Percentiles rank a stretch among this genome's conserved stretches.
These are phyloP conservation scores for Sporothrix schenckii DNA, from an alignment of 2,329 filamentous ascomycete genomes.

Conservation along the genomic window DNA sequence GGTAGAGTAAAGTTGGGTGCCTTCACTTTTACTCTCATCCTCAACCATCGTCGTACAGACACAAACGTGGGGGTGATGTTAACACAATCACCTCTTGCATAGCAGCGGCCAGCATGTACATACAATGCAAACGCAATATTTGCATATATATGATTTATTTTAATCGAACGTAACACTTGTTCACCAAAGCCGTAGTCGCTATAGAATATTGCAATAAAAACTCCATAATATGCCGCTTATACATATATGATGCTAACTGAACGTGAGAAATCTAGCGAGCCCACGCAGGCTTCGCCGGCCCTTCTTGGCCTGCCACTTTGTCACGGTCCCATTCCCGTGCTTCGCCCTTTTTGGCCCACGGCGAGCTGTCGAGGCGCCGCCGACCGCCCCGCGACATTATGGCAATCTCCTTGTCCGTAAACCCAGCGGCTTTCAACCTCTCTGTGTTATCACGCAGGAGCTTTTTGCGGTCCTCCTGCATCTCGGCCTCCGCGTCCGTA, in stretches of 20 bases:
- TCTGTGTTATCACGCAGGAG: conserved; percentile 77
- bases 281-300: conserved; percentile 35
- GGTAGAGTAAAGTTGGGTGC: neutral
- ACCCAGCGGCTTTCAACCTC: conserved; percentile 74
- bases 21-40: too few species aligned
- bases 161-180: neutral
- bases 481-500: conserved; percentile 31
- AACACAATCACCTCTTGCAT: conserved; percentile 13
- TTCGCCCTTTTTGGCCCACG: conserved; percentile 72
- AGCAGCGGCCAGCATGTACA: conserved; percentile 14
- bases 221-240: neutral
- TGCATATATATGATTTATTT: neutral
- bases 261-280: conserved; percentile 25
- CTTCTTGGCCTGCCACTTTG: conserved; percentile 44
- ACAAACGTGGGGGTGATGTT: too few species aligned
- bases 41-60: too few species aligned
- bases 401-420: conserved; percentile 71
- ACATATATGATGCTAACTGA: neutral
- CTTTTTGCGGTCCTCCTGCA: conserved; percentile 67
- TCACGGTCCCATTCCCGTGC: conserved; percentile 63
- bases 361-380: conserved; percentile 66
- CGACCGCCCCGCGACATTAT: conserved; percentile 69
- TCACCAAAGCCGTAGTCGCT: neutral
- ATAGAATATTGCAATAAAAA: neutral
- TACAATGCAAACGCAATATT: neutral